Evolutionary conservation across 495 filamentous ascomycete species (phyloP).

Genomic region (Hyphodiscus hymeniophilus): DNA sequence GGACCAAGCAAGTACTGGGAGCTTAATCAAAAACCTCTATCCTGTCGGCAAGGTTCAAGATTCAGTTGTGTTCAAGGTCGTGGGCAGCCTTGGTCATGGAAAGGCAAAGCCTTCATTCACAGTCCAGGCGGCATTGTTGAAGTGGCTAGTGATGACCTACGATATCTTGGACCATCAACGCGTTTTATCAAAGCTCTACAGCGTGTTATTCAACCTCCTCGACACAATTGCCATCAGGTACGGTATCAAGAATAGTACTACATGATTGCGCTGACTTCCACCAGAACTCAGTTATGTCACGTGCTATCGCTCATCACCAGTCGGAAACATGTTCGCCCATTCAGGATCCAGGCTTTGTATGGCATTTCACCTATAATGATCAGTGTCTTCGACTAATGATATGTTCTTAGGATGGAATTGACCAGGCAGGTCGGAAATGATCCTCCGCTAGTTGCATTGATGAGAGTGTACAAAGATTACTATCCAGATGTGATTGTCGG

Average conservation of each 20-base stretch:
- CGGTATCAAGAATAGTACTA: conserved; percentile 1
- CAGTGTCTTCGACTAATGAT: not conserved
- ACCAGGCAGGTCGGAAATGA: conserved; percentile 60
- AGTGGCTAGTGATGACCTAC: conserved; percentile 76
- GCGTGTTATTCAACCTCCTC: conserved; percentile 73
- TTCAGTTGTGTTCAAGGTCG: conserved; percentile 54
- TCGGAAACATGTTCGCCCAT: conserved; percentile 81
- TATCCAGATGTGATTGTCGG: conserved; percentile 84
- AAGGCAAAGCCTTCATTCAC: conserved; percentile 65
- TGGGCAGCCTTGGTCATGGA: conserved; percentile 71
- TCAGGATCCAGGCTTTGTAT: conserved; percentile 74
- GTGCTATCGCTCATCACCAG: conserved; percentile 75
- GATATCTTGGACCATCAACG: conserved; percentile 59
- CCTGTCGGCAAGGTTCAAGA: conserved; percentile 55
- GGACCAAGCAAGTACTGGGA: conserved; percentile 62
- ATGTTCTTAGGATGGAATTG: conserved; percentile 42
- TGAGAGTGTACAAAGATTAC: conserved; percentile 80
- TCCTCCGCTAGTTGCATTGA: conserved; percentile 65
- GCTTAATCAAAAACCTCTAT: conserved; percentile 67
- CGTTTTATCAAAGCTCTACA: conserved; percentile 63
- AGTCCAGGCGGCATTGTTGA: conserved; percentile 59
- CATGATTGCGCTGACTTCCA: not conserved
- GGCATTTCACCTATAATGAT: conserved; percentile 22
- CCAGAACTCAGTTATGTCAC: conserved; percentile 57
- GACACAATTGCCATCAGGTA: conserved; percentile 71